phyloP scores from a whole-genome alignment of 768 basidiomycete species.

The Boletus sp. region DNA sequence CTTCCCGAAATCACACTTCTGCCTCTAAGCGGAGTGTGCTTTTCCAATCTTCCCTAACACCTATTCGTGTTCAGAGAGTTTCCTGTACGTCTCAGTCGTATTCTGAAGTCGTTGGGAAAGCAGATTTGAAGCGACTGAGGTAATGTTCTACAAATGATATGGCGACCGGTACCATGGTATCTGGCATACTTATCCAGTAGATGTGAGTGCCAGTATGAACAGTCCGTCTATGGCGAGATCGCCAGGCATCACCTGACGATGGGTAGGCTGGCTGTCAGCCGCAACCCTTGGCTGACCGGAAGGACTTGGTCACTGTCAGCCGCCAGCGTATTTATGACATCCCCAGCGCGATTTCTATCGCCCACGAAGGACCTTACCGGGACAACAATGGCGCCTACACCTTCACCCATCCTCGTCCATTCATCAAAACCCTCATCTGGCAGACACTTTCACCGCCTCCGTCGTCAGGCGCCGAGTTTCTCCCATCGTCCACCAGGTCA shows the following conservation, averaged over 20 bases:
- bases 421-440: not conserved
- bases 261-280: conserved; percentile 18
- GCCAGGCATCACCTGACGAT: not conserved
- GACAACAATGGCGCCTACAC: conserved; percentile 24
- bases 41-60: not conserved
- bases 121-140: not conserved
- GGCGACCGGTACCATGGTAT: not conserved
- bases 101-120: not conserved
- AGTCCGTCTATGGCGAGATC: not conserved
- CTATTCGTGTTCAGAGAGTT: not conserved
- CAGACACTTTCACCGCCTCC: conserved; percentile 15
- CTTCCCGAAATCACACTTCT: not conserved
- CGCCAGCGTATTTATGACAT: conserved; percentile 27
- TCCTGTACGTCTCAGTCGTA: not conserved
- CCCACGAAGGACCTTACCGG: not conserved
- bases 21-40: not conserved
- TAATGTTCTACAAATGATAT: not conserved
- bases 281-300: conserved; percentile 18
- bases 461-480: conserved; percentile 11
- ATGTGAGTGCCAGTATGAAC: not conserved
- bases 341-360: not conserved
- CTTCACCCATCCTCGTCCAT: conserved; percentile 3
- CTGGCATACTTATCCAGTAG: not conserved
- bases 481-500: conserved; percentile 2
- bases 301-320: conserved; percentile 19